These are phyloP conservation scores for Cordyceps farinosa DNA, from an alignment of 2,329 filamentous ascomycete genomes.

Conservation along the genomic window DNA sequence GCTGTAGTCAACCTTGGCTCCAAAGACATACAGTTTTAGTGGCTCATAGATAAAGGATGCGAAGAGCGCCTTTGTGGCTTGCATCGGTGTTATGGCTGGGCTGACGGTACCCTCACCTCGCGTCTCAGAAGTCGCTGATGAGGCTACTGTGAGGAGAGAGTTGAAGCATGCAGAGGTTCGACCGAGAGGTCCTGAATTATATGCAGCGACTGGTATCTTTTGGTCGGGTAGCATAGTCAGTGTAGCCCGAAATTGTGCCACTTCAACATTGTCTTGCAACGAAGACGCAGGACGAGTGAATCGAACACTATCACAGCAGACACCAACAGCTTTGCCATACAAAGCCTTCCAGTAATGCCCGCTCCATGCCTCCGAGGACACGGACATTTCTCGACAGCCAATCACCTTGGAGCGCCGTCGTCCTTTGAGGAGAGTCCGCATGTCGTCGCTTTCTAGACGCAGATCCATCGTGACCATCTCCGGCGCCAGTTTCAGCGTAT, in stretches of 20 bases:
- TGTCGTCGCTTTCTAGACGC: constrained; percentile 47
- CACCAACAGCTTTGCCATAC: constrained; percentile 54
- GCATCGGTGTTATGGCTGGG: constrained; percentile 51
- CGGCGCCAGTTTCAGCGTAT: constrained; percentile 58
- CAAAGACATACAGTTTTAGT: constrained; percentile 70
- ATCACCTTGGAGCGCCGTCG: constrained; percentile 60
- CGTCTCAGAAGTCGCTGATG: constrained; percentile 37
- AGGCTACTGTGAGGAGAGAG: constrained; percentile 39
- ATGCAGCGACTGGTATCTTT: constrained; percentile 55
- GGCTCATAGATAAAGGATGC: constrained; percentile 64
- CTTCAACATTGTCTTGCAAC: constrained; percentile 61
- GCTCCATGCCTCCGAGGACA: constrained; percentile 50
- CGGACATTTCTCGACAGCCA: constrained; percentile 46
- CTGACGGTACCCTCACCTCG: constrained; percentile 22
- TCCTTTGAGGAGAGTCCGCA: constrained; percentile 47
- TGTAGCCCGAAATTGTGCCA: constrained; percentile 52
- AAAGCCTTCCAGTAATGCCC: constrained; percentile 51
- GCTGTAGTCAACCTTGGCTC: constrained; percentile 68
- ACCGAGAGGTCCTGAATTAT: constrained; percentile 62
- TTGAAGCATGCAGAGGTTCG: constrained; percentile 66
- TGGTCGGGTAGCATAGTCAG: constrained; percentile 40
- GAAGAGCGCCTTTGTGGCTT: constrained; percentile 64
- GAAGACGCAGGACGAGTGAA: constrained; percentile 54
- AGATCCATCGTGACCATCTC: constrained; percentile 63
- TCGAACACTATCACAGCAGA: constrained; percentile 61